Evolutionary conservation across 148 eudicot species (phyloP).

Genomic region (Pouteria glomerata): DNA sequence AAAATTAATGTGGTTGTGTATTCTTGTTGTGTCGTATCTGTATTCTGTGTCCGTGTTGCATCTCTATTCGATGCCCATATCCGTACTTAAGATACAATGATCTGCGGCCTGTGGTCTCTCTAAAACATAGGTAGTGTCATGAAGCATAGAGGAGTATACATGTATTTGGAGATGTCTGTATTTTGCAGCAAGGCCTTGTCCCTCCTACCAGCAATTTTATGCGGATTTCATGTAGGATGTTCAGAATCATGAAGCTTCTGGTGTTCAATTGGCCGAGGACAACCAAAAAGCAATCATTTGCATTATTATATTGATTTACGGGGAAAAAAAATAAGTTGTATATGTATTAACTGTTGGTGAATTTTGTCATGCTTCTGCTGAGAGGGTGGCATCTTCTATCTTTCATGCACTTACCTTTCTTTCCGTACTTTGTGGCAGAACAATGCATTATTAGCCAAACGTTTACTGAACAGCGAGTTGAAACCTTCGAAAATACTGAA

Average conservation of each 20-base stretch:
- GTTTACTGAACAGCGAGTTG: constrained; percentile 72
- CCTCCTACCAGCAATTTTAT: no score
- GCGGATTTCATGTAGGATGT: not conserved
- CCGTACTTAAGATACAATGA: no score
- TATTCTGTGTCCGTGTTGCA: no score
- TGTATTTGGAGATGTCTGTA: no score
- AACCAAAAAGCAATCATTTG: not conserved
- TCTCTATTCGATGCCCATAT: no score
- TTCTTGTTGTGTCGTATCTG: no score
- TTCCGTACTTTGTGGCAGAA: constrained; percentile 32
- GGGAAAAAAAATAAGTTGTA: not conserved
- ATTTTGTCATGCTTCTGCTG: not conserved
- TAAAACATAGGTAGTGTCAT: no score
- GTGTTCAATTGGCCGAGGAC: not conserved
- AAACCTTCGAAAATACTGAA: constrained; percentile 71
- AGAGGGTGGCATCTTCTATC: not conserved
- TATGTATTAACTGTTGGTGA: not conserved
- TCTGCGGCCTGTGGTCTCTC: no score
- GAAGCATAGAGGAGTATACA: no score
- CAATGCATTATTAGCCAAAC: constrained; percentile 58
- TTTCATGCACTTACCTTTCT: no score
- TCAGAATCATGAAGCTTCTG: not conserved
- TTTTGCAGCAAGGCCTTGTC: not conserved
- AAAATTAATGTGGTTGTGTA: no score
- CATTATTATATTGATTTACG: not conserved